Base-by-base conservation (phyloP, 257 asterid species). In the Gynochthodes officinalis region DNA sequence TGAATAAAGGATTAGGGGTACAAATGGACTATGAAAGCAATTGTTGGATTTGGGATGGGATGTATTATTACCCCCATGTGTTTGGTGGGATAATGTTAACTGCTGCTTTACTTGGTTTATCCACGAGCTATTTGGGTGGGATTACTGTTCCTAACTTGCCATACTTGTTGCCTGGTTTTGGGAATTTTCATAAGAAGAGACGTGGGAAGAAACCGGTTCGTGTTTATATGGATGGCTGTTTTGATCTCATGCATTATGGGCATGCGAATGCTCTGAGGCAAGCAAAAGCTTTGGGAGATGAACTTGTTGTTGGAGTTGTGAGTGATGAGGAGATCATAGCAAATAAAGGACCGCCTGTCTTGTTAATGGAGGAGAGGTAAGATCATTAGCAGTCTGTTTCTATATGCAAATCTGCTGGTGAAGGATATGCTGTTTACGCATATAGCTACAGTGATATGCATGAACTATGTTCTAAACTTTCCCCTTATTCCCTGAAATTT, bases 211-310 rank as follows among this genome's bases (percentile, higher is more conserved):
- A 85, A 81, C 83, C 83, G 14, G 77, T 89, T 46, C 98, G 95
- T 77, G 98, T 94, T 57, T 94, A 91, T 75, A 91, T 94, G 96
- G 98, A 94, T 83, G 98, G 97, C 44, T 94, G 98, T 73, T 94
- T 91, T 73, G 98, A 94, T 80, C 87, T 94, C 33, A 94, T 94
- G 98, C 98, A 94, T 79, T 91, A 94, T 72, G 96, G 98, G 74
- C 98, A 94, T 74, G 98, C 98, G 40, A 91, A 91, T 74, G 97
- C 97, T n/a, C 72, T 94, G 84, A 87, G 97, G 75, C 98, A 94
- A 84, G 97, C 98, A 2, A 94, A 89, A 82, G 92, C 88, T 2
- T 73, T 91, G 82, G 97, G 96, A 46, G 97, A 94, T 84, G 96
- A 88, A 81, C 80, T 94, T 84, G 86, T 94, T 58, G 96, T 94